phyloP scores from a whole-genome alignment of 2,329 filamentous ascomycete species.

The Alternaria novae-zelandiae region DNA sequence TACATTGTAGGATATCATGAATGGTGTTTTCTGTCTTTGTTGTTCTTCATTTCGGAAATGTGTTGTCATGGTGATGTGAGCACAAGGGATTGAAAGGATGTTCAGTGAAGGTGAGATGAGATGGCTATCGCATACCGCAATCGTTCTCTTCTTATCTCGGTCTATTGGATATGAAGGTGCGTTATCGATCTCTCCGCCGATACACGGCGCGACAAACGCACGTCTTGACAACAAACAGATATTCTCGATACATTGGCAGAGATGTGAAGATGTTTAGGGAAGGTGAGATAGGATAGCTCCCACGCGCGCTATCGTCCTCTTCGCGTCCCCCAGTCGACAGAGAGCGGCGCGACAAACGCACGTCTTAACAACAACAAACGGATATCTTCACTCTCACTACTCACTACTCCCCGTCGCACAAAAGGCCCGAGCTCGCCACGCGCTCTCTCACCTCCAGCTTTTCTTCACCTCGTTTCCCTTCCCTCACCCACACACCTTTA shows the following conservation, averaged over 20 bases:
- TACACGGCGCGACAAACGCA: neutral
- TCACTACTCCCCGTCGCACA: neutral
- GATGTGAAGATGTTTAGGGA: neutral
- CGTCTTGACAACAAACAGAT: neutral
- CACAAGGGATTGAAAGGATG: neutral
- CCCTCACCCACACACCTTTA: neutral
- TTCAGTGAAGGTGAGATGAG: neutral
- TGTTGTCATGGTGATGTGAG: neutral
- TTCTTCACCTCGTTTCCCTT: neutral
- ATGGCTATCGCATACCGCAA: neutral
- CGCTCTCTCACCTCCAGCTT: neutral
- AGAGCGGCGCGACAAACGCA: neutral
- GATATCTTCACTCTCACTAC: neutral
- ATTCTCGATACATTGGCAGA: neutral
- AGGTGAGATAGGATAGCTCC: neutral
- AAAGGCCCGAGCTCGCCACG: neutral
- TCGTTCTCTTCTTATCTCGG: neutral
- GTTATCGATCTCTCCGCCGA: neutral
- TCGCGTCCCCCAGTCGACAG: neutral
- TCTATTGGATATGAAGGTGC: neutral
- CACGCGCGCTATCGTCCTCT: neutral
- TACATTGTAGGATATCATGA: conserved; percentile 29
- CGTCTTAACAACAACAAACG: neutral
- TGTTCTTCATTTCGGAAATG: rapidly evolving
- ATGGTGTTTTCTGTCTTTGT: conserved; percentile 13